Base-by-base conservation (phyloP, 2,329 filamentous ascomycete genomes). In the Talaromyces sp. region DNA sequence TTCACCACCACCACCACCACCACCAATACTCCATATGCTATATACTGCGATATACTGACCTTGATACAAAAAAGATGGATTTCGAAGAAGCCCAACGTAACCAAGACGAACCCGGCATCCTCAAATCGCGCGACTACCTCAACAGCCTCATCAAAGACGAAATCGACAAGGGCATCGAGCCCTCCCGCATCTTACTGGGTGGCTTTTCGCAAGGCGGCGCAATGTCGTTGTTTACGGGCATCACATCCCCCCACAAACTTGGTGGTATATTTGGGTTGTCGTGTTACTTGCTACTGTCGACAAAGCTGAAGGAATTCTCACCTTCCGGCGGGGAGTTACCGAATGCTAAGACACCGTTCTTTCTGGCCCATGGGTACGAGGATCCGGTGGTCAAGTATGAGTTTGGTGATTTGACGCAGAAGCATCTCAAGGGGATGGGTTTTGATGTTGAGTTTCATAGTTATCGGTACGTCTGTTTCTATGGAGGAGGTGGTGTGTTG, bases 251-350 rank as follows among this genome's bases (percentile, higher is more conserved):
- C 54, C 83, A 86, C 70, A 92, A 92, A 79, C 82, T 98, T 17
- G 94, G 88, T n/a, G 94, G 93, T 68, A 91, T 98, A 69, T 89
- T 97, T 68, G 92, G 89, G 7, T 80, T 98, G 68, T 95, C 91
- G 13, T 90, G 88, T 72, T 98, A 96, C 78, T 79, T 97, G 70
- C 83, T 92, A 22, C 82, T 97, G 56, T 83, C 86, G 68, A 81
- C 85, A 68, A 90, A 89, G 74, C 77, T 92, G 69, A 82, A 85
- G 73, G 83, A 83, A 8, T 81, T 86, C 68, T 66, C 51, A 4
- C 76, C 86, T 17, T 82, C 85, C 1, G 81, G 84, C 49, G 76
- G 78, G 25, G 76, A 79, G 29, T 85, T 80, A 70, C 81, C 84
- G 64, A 93, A 92, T 77, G 87, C 89, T 77, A 83, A 90, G 47